A percentile compares a stretch with the other conserved stretches of the same genome.
These are phyloP conservation scores for Echria macrotheca DNA, from an alignment of 495 filamentous ascomycete genomes.

Conservation along the genomic window DNA sequence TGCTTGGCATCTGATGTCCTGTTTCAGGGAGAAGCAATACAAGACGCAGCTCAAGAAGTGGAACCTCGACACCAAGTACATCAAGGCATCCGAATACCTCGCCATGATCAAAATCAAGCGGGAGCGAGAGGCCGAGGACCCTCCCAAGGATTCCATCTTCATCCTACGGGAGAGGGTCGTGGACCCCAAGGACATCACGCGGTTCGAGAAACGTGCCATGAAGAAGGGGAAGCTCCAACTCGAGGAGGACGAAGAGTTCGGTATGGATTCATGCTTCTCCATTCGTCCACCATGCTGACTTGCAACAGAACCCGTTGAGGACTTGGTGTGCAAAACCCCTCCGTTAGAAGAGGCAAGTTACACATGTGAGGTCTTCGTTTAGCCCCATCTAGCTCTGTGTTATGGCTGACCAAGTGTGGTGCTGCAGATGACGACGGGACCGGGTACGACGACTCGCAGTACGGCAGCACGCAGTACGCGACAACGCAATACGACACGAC, in stretches of 20 bases:
- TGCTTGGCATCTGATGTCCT: neutral
- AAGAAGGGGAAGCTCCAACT: slow-evolving; percentile 26
- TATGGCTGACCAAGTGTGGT: neutral
- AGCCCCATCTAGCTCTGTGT: neutral
- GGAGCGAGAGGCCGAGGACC: slow-evolving; percentile 20
- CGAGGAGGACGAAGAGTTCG: slow-evolving; percentile 11
- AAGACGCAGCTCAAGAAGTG: slow-evolving; percentile 37
- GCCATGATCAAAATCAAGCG: slow-evolving; percentile 33
- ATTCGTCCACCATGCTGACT: neutral
- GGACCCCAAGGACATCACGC: slow-evolving; percentile 30
- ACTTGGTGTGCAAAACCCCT: slow-evolving; percentile 25
- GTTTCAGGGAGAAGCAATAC: slow-evolving; percentile 30
- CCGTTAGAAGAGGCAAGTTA: slow-evolving; percentile 6
- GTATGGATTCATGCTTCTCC: neutral
- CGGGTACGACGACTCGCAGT: neutral
- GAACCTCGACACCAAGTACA: slow-evolving; percentile 37
- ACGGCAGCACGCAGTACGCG: neutral
- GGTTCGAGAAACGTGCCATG: slow-evolving; percentile 31
- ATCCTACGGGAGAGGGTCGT: slow-evolving; percentile 26
- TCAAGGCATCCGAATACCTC: slow-evolving; percentile 33
- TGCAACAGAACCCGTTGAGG: slow-evolving; percentile 22
- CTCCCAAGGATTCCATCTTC: slow-evolving; percentile 29
- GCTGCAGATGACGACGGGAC: neutral
- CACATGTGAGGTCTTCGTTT: slow-evolving; percentile 10
- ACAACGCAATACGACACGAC: neutral